Evolutionary conservation across 2,329 filamentous ascomycete species (phyloP).

Genomic region (Alternaria sp.): DNA sequence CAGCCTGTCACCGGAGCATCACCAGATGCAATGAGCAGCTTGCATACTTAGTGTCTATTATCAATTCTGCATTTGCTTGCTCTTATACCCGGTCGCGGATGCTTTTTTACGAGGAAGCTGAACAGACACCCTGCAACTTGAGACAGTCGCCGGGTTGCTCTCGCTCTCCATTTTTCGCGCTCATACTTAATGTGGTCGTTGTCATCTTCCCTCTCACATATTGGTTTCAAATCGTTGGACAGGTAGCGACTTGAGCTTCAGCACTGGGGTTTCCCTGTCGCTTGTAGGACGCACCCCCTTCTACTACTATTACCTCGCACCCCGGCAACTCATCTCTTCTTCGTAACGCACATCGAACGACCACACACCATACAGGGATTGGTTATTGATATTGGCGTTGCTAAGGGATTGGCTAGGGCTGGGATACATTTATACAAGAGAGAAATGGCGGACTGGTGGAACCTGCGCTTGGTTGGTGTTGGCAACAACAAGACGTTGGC

Average conservation of each 20-base stretch:
- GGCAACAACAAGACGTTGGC: constrained; percentile 21
- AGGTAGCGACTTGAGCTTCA: constrained; percentile 33
- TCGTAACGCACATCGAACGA: constrained; percentile 51
- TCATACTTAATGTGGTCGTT: constrained; percentile 39
- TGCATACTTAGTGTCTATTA: constrained; percentile 19
- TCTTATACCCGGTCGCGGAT: constrained; percentile 47
- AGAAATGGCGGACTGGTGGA: constrained; percentile 46
- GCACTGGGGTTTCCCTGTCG: constrained; percentile 24
- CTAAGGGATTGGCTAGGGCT: constrained; percentile 33
- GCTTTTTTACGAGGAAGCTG: constrained; percentile 23
- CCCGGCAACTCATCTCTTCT: constrained; percentile 27
- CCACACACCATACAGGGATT: constrained; percentile 38
- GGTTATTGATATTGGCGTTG: constrained; percentile 46
- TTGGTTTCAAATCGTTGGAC: constrained; percentile 38
- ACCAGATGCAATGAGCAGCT: constrained; percentile 41
- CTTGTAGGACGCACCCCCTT: constrained; percentile 23
- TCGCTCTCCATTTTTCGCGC: constrained; percentile 23
- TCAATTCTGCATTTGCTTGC: constrained; percentile 34
- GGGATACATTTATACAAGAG: constrained; percentile 26
- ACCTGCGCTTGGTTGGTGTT: constrained; percentile 40
- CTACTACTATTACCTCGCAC: constrained; percentile 8
- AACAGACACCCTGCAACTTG: constrained; percentile 28
- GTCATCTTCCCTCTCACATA: constrained; percentile 34
- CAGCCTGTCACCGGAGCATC: constrained; percentile 51
- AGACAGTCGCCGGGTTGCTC: constrained; percentile 31